Conservation (phyloP, 306 rosid genomes). For the Chamaecrista fasciculata region DNA sequence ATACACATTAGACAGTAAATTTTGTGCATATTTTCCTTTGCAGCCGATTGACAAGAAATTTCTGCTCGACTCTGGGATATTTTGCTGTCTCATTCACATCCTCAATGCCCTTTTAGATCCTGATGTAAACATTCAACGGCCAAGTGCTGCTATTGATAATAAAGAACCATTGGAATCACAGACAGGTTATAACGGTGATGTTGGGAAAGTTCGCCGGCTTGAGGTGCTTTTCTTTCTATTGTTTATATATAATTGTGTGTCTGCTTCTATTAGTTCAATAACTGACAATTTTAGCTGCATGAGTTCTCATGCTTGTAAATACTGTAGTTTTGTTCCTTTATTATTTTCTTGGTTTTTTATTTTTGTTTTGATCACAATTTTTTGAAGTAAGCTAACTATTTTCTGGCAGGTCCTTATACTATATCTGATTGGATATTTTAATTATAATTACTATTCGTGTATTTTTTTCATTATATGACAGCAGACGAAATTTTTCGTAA, state of each 20-base stretch:
- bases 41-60: constrained; percentile 98
- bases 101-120: constrained; percentile 88
- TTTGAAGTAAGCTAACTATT: neutral
- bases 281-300: neutral
- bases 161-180: constrained; percentile 43
- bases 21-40: constrained; percentile 27
- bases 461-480: constrained; percentile 1
- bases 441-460: constrained; percentile 2
- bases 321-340: neutral
- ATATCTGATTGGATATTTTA: constrained; percentile 9
- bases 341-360: neutral
- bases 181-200: constrained; percentile 44
- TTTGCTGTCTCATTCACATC: constrained; percentile 93
- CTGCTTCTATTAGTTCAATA: neutral
- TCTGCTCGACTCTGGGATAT: constrained; percentile 98
- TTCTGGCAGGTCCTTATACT: neutral
- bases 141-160: constrained; percentile 42
- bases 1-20: constrained; percentile 22
- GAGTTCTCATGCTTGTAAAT: neutral
- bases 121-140: constrained; percentile 51
- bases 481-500: neutral
- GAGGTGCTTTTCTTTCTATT: constrained; percentile 64
- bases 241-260: constrained; percentile 6
- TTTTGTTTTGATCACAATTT: neutral
- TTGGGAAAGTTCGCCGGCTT: constrained; percentile 61